A percentile compares a stretch with the other conserved stretches of the same genome.
Conservation (phyloP, 306 rosid genomes). For the Medicago ruthenica region DNA sequence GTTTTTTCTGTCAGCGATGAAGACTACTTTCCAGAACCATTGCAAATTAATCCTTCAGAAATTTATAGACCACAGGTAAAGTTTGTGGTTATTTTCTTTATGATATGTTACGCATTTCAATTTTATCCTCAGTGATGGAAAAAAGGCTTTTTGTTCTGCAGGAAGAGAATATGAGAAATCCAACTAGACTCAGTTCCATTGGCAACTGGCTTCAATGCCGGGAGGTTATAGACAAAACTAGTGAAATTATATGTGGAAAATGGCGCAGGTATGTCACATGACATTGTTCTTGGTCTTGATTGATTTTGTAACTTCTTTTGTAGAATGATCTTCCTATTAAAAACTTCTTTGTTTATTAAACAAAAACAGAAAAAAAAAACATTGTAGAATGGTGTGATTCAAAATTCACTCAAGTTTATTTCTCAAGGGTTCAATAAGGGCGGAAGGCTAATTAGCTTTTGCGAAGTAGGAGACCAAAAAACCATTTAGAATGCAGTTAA, state of each 20-base stretch:
- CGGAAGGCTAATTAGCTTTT: constrained; percentile 15
- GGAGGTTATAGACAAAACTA: constrained; percentile 57
- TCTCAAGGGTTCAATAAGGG: constrained; percentile 18
- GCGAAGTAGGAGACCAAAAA: constrained; percentile 24
- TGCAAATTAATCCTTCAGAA: constrained; percentile 57
- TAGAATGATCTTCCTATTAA: constrained; percentile 22
- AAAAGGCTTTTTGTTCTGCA: constrained; percentile 48
- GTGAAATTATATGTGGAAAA: constrained; percentile 76
- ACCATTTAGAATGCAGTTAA: constrained; percentile 9
- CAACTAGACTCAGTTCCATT: constrained; percentile 53
- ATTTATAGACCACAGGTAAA: constrained; percentile 60
- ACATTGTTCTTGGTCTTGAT: constrained; percentile 29
- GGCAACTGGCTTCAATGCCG: constrained; percentile 94
- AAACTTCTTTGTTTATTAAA: constrained; percentile 14
- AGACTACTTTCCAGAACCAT: constrained; percentile 56
- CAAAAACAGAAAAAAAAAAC: background rate
- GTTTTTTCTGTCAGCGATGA: constrained; percentile 59
- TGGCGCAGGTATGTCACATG: constrained; percentile 79
- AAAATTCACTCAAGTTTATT: constrained; percentile 3
- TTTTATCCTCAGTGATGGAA: constrained; percentile 42
- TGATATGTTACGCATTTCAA: constrained; percentile 31
- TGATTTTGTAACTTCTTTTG: constrained; percentile 24
- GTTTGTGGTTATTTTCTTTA: constrained; percentile 17
- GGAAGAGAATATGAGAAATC: constrained; percentile 57
- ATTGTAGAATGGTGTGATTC: constrained; percentile 33